Evolutionary conservation across 305 asterid species (phyloP), one percentile per base, ranked within the genome.

Genomic region (Fraxinus sp.): DNA sequence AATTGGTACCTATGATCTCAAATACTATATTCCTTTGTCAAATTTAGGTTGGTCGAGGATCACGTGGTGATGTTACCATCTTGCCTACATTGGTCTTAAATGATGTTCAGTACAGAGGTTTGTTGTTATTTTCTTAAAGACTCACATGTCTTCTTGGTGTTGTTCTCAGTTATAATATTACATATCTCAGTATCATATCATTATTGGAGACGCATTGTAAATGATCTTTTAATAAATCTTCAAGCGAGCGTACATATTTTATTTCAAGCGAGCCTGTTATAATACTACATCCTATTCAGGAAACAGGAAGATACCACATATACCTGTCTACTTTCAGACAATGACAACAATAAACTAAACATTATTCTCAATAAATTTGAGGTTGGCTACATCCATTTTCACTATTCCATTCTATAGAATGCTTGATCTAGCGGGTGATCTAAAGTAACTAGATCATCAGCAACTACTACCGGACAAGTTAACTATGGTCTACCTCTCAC

Each of bases 41-140:
- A 20, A 59, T 57, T 59, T 82, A 93, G 96, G 91, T 95, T 44
- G 98, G 98, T 16, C 91, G 77, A 76, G 98, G 98, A 85, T 87
- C 95, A 7, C 98, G 98, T 20, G 98, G 98, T 6, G 98, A 95
- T 85, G 97, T 95, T 41, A 95, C 97, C 82, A 94, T 94, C 90
- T 88, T 94, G 84, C 98, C 98, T 36, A 94, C 98, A 36, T 83
- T 94, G 92, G 92, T 95, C 84, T 91, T 95, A 77, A 95, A 95
- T 77, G 80, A 92, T 70, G 91, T 93, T 66, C 99, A 95, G 77
- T 95, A 93, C 90, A 90, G 99, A 91, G 99, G 97, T 94, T 30
- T 83, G 89, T 80, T 79, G 46, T 22, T 49, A 7, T 41, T n/a
- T 28, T 70, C 76, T 70, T 28, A 16, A n/a, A 14, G 68, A 20